Base-by-base conservation (phyloP, 345 rosid genomes). In the Citrus medica region DNA sequence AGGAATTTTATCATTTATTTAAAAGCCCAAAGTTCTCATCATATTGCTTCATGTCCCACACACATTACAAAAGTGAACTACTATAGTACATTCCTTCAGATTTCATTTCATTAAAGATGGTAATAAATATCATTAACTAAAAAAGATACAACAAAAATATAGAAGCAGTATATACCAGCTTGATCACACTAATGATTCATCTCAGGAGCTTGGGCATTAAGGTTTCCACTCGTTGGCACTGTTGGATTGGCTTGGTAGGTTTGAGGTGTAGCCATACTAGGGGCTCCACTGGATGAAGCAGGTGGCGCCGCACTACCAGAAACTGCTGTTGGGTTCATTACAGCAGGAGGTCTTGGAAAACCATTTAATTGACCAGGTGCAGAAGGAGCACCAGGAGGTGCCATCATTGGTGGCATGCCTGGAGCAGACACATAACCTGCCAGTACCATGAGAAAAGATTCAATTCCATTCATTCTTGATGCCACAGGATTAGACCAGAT, bases 351-450 rank as follows among this genome's bases (percentile, higher is more conserved):
- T 85, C 94, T 89, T 6, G 90, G 91, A 73, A 87, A 73, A 75
- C 94, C 92, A 71, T 92, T 93, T 65, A 86, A 2, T 83, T 92
- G 98, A 79, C 92, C 95, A 77, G 93, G 88, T 22, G 90, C 71
- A 75, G 87, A 59, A 78, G 98, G 90, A 80, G 98, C 95, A 87
- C 99, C 99, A 21, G 97, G 97, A 6, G 97, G 98, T 68, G 90
- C 89, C 89, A 91, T 40, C 95, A 91, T 90, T 75, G 85, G 93
- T 60, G 86, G 94, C 90, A 90, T 89, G 55, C 82, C 83, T 63
- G 88, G 91, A 73, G 79, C 87, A 48, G 88, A 81, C 80, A 77
- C 59, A 85, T 91, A 95, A 78, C 92, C 93, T 90, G 80, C 59
- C 51, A 80, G 69, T 24, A 81, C 27, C 42, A 51, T 19, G 59